These are phyloP conservation scores for Cornus controversa DNA, from an alignment of 148 eudicot species.

Conservation along the genomic window DNA sequence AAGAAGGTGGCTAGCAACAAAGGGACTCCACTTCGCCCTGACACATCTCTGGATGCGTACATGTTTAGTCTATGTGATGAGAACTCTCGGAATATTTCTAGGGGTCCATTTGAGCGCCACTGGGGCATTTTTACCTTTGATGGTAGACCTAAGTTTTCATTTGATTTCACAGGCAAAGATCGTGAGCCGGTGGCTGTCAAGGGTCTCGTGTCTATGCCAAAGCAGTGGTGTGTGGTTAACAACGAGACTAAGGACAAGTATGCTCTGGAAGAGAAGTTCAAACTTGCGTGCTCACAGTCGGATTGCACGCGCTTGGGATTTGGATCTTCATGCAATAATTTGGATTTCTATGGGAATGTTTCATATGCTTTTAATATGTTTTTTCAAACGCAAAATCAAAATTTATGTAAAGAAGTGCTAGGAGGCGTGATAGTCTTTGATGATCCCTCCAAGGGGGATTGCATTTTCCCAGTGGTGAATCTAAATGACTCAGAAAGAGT, in stretches of 20 bases:
- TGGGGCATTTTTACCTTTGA: conserved; percentile 38
- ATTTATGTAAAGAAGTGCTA: no score
- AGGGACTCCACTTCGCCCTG: conserved; percentile 32
- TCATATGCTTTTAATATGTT: conserved; percentile 70
- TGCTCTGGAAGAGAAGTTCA: conserved; percentile 14
- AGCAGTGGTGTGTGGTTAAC: conserved; percentile 52
- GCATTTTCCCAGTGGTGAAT: no score
- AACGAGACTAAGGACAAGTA: conserved; percentile 14
- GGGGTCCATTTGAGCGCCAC: conserved; percentile 35
- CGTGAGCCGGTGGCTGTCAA: conserved; percentile 36
- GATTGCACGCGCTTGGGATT: conserved; percentile 53
- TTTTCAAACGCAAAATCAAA: conserved; percentile 59
- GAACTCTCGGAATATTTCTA: conserved; percentile 25
- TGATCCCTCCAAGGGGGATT: no score
- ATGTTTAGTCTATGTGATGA: conserved; percentile 29
- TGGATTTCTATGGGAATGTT: conserved; percentile 21
- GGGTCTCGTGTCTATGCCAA: conserved; percentile 41
- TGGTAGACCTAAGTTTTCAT: conserved; percentile 30
- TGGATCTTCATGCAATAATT: conserved; percentile 36
- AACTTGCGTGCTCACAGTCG: conserved; percentile 39
- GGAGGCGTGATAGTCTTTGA: no score
- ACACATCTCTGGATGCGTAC: conserved; percentile 27
- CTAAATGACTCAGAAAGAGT: no score
- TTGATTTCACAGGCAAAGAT: conserved; percentile 35
- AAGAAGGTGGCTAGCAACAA: conserved; percentile 29